phyloP scores from a whole-genome alignment of 2,329 filamentous ascomycete species.

The Leptographium lundbergii region DNA sequence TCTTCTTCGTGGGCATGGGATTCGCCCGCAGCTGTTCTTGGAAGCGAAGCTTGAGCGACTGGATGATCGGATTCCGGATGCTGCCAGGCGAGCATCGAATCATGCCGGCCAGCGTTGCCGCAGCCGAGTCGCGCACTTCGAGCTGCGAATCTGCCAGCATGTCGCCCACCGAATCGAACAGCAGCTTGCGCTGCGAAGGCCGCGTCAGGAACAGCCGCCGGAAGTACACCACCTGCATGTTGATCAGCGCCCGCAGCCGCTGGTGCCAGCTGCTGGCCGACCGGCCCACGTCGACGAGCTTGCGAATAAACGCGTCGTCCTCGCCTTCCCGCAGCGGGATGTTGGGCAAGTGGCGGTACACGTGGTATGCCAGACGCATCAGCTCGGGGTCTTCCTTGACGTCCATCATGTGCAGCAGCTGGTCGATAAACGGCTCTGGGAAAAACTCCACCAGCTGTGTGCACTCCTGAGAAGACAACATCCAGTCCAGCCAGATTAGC shows the following conservation, averaged over 20 bases:
- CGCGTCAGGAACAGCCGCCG: constrained; percentile 82
- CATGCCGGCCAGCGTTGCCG: constrained; percentile 90
- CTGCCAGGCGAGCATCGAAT: constrained; percentile 81
- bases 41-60: constrained; percentile 66
- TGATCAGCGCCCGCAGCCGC: constrained; percentile 83
- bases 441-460: constrained; percentile 87
- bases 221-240: constrained; percentile 99
- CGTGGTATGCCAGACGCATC: constrained; percentile 87
- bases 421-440: constrained; percentile 75
- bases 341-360: constrained; percentile 92
- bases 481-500: constrained; percentile 85
- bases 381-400: constrained; percentile 97
- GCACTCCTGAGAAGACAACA: constrained; percentile 84
- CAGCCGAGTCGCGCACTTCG: constrained; percentile 88
- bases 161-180: constrained; percentile 86
- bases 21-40: constrained; percentile 66
- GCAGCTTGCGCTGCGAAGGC: constrained; percentile 57
- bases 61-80: constrained; percentile 68
- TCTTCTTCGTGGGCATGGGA: constrained; percentile 64
- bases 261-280: constrained; percentile 88
- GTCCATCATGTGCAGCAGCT: constrained; percentile 98
- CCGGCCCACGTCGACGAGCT: constrained; percentile 77
- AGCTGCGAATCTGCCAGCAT: constrained; percentile 90
- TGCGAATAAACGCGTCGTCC: constrained; percentile 70
- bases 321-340: constrained; percentile 83